phyloP scores from a whole-genome alignment of 371 early-diverging fungal species.

The Nematocida sp. region DNA sequence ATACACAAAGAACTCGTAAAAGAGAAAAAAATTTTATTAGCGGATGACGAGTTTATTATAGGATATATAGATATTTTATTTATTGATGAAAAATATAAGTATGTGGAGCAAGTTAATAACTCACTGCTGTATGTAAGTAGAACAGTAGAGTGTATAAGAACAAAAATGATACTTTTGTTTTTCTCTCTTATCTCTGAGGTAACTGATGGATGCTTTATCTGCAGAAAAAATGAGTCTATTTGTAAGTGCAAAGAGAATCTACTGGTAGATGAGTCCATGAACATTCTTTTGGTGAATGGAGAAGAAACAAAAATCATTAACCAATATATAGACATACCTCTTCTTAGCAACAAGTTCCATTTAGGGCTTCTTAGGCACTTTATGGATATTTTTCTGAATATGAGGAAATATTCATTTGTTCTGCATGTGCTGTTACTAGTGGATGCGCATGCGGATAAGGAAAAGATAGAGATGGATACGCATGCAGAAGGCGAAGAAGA shows the following conservation, averaged over 20 bases:
- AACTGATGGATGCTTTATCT: slow-evolving; percentile 1
- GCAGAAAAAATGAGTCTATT: background rate
- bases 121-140: slow-evolving; percentile 19
- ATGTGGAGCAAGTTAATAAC: slow-evolving; percentile 12
- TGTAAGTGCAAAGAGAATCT: slow-evolving; percentile 37
- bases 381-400: slow-evolving; percentile 30
- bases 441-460: background rate
- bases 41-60: slow-evolving; percentile 18
- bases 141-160: background rate
- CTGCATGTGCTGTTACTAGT: background rate
- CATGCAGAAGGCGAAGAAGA: background rate
- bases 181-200: slow-evolving; percentile 17
- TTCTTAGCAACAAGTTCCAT: slow-evolving; percentile 14
- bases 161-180: slow-evolving; percentile 36
- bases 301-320: slow-evolving; percentile 35
- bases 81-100: slow-evolving; percentile 10
- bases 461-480: background rate
- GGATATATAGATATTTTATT: slow-evolving; percentile 45
- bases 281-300: slow-evolving; percentile 20
- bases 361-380: slow-evolving; percentile 21
- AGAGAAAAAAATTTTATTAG: slow-evolving; percentile 9
- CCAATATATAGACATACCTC: background rate
- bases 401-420: slow-evolving; percentile 26
- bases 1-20: background rate
- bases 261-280: slow-evolving; percentile 4